Evolutionary conservation across 441 rosid species (phyloP), one percentile per base, ranked within the genome.

Genomic region (Corymbia citriodora): DNA sequence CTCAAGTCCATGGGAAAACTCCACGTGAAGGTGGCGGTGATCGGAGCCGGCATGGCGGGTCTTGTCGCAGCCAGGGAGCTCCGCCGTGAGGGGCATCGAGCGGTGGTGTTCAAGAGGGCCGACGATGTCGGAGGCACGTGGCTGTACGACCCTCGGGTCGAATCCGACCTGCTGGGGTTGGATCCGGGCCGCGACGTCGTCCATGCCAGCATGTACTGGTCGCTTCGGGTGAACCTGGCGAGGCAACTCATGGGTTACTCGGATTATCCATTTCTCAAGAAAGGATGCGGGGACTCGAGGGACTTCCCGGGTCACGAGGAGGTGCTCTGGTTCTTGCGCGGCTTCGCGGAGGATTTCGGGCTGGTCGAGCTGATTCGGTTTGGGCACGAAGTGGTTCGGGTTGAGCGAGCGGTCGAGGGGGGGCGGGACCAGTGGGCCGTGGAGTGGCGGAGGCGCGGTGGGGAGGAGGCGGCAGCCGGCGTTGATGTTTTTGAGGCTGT

Each of bases 21-120:
- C 52, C n/a, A 3, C 9, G 68, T 61, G 18, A 61, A 87, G 65
- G 89, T 19, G 29, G 91, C 89, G 18, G 89, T 90, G 57, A 90
- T 90, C 87, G 89, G 91, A 40, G 91, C 91, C 11, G 91, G 89
- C 49, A 45, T 54, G 40, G 65, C 87, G 81, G 91, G 91, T 12
- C 87, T 90, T 5, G 52, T 50, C 31, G 65, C 87, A 29, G 91
- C 74, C 16, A 82, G 89, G 48, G 87, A 87, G 87, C 91, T 90
- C 61, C 68, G 8, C 21, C 31, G 33, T 2, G 89, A 90, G 88
- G 72, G 89, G 16, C 89, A 87, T 87, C 25, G 55, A 8, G 68
- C 55, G 11, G 79, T 87, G 18, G 70, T 90, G n/a, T 87, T 90
- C n/a, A 89, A 90, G 55, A 87, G 70, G 6, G 19, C 27, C 31